Percentiles rank a stretch among this genome's conserved stretches.
phyloP scores from a whole-genome alignment of 345 rosid species.

The Salix arbutifolia region DNA sequence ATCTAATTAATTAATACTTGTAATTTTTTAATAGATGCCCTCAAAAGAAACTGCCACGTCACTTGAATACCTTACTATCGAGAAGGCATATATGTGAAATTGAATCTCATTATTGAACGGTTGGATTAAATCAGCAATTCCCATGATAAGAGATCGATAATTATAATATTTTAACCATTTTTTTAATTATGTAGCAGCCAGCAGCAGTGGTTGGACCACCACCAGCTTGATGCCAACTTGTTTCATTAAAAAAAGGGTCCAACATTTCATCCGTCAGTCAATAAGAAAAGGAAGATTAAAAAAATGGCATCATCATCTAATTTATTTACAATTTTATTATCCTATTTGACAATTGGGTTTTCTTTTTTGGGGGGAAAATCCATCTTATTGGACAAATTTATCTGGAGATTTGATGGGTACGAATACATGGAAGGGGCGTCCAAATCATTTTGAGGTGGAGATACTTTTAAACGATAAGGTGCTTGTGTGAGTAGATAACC shows the following conservation, averaged over 20 bases:
- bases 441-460: background rate
- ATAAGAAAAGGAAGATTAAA: too few species aligned
- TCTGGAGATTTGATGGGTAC: too few species aligned
- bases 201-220: background rate
- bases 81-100: too few species aligned
- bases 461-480: background rate
- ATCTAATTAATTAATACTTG: too few species aligned
- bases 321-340: background rate
- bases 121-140: too few species aligned
- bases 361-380: background rate
- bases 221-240: background rate
- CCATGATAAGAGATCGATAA: too few species aligned
- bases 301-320: background rate
- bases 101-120: too few species aligned
- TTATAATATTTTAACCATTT: too few species aligned
- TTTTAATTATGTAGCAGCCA: background rate
- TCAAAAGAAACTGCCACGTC: too few species aligned
- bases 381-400: background rate
- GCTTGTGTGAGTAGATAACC: background rate
- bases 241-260: background rate
- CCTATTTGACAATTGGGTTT: background rate
- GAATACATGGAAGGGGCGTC: background rate
- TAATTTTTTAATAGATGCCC: too few species aligned
- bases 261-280: background rate
- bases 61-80: too few species aligned